A percentile compares a stretch with the other conserved stretches of the same genome.
Evolutionary conservation across 2,329 filamentous ascomycete genomes (phyloP).

Genomic region (Aspergillus ibericus): DNA sequence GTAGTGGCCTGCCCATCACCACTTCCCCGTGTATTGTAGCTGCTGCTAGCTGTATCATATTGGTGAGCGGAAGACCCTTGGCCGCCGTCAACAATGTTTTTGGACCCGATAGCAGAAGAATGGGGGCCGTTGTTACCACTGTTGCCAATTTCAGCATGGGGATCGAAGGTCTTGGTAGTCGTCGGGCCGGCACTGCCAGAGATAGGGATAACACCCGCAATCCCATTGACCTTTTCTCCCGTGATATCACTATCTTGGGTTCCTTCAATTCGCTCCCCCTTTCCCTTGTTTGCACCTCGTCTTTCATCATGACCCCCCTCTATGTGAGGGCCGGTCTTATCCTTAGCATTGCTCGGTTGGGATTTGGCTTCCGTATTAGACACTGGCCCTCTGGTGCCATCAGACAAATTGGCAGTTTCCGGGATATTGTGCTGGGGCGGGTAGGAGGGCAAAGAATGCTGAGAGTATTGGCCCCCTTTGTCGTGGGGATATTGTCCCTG

Average conservation of each 20-base stretch:
- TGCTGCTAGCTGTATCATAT: not conserved
- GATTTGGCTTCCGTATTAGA: not conserved
- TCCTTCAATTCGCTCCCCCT: not conserved
- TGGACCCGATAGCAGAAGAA: not conserved
- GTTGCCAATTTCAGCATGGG: not conserved
- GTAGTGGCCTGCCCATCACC: not conserved
- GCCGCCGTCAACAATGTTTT: not conserved
- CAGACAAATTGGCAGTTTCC: not conserved
- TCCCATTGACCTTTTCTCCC: constrained; percentile 1
- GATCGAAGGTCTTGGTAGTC: constrained; percentile 1
- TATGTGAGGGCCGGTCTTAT: not conserved
- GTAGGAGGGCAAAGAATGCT: not conserved
- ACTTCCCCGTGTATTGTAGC: not conserved
- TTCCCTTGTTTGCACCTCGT: not conserved
- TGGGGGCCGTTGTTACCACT: not conserved
- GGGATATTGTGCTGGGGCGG: not conserved
- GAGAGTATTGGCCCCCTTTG: not conserved
- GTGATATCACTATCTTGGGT: not conserved
- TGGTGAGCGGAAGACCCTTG: not conserved
- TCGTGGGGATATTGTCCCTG: not conserved
- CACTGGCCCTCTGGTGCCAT: not conserved
- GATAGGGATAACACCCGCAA: constrained; percentile 1
- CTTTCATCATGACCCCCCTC: not conserved
- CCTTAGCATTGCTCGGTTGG: not conserved
- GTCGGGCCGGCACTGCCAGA: constrained; percentile 3